Evolutionary conservation across 768 basidiomycete species (phyloP), one percentile per base, ranked within the genome.

Genomic region (Russula foetens): DNA sequence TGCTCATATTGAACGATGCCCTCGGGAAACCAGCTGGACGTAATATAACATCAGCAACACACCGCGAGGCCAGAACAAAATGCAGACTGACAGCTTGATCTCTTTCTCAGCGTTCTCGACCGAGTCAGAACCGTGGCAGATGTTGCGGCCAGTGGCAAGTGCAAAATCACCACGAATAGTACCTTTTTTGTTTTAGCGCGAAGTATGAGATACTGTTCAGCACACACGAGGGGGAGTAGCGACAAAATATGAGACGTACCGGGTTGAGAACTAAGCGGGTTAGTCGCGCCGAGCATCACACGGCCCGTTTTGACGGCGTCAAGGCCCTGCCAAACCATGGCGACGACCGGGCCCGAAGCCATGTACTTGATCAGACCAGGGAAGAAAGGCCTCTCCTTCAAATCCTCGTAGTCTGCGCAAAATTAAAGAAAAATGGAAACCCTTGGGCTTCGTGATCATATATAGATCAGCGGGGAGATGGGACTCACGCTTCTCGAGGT

Each of bases 121-220:
- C 56, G 89, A 80, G 75, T 93, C 92, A 53, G 90, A 92, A 60
- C 92, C 91, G 71, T 94, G 91, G 78, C 88, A 90, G 74, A 93
- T 88, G 80, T 95, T 96, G 69, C 92, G 91, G 60, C 94, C 96
- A 67, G 94, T 88, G 67, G 93, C 91, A 68, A 98, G 87, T 68
- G 86, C 88, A 76, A 81, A 97, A 79, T 97, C 94, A 60, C 93
- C 95, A 74, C 95, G 92, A 79, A 98, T 98, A 64, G 94, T 90
- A 62, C 92, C 91, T 92, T 59, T 55, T 44, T 50, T 11, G 4
- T 55, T 44, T 50, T 11, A 5, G 3, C 44, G 33, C 39, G 24
- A 14, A 5, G n/a, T 2, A 24, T 17, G 47, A 29, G 23, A n/a
- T 23, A 23, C 4, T 29, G 9, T 45, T 44, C 7, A 31, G 48